Evolutionary conservation across 2,329 filamentous ascomycete genomes (phyloP), one percentile per base, ranked within the genome.

Genomic region (Colletotrichum chrysophilum): DNA sequence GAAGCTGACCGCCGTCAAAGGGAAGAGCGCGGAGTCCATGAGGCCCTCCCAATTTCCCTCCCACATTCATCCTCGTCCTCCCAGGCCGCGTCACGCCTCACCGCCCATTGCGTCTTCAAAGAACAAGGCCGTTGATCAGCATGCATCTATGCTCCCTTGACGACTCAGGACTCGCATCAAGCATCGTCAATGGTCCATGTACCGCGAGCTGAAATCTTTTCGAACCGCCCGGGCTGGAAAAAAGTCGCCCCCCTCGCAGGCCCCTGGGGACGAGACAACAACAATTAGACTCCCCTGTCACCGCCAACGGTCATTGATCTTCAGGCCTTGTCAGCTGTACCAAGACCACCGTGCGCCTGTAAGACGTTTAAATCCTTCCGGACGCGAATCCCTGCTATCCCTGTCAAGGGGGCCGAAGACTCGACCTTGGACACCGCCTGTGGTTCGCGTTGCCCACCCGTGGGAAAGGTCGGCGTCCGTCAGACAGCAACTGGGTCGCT

Each of bases 311-410:
- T 32, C 10, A 34, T 70, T 70, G 67, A 62, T 62, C 56, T 34
- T 43, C 34, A 26, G 55, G 8, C 34, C 66, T 60, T 61, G 34
- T 61, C n/a, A 30, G n/a, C 34, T 60, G 21, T 24, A 55, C 38
- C 24, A 30, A 48, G 26, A 21, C 28, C 32, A 56, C 70, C 55
- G 64, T 58, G 61, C 61, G 62, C 43, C 24, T 52, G 75, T 77
- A 64, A 68, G 68, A 71, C 52, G 55, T 66, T 32, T 71, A 75
- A 71, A 61, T 52, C 64, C 64, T 68, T 43, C 73, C 66, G 61
- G 62, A 34, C n/a, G 34, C 30, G 24, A 4, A 65, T 61, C 60
- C 66, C 36, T 66, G 60, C 36, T 26, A 7, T 36, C 7, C 56
- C 56, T 30, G 16, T 30, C 16, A 26, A 60, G 24, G 24, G 56